These are phyloP conservation scores for Colletotrichum sp. DNA, from an alignment of 2,329 filamentous ascomycete species.

Conservation along the genomic window DNA sequence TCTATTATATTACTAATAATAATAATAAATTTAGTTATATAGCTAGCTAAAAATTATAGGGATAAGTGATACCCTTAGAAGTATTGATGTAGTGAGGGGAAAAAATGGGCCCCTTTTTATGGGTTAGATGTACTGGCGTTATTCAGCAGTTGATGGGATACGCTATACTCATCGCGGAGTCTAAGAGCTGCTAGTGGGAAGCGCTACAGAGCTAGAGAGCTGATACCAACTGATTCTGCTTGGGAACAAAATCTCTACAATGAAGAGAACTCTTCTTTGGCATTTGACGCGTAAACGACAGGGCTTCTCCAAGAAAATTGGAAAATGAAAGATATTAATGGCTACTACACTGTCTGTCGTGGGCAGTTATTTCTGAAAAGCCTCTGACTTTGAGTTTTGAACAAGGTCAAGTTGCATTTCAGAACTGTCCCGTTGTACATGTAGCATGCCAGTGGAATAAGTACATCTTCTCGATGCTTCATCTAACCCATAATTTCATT, in stretches of 20 bases:
- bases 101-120: no score
- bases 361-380: background rate
- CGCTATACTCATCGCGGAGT: no score
- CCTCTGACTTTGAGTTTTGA: background rate
- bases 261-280: background rate
- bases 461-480: background rate
- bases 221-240: background rate
- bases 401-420: fast-evolving
- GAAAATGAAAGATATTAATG: background rate
- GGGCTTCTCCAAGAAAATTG: background rate
- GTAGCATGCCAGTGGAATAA: fast-evolving
- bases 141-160: no score
- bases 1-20: no score
- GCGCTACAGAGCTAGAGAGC: no score
- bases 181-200: no score
- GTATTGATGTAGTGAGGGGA: no score
- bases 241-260: background rate
- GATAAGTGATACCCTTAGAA: no score
- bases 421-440: background rate
- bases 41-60: no score
- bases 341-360: fast-evolving
- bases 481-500: fast-evolving
- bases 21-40: no score
- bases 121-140: no score
- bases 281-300: background rate